phyloP scores from a whole-genome alignment of 345 rosid species.

The Eucalyptus curtisii region DNA sequence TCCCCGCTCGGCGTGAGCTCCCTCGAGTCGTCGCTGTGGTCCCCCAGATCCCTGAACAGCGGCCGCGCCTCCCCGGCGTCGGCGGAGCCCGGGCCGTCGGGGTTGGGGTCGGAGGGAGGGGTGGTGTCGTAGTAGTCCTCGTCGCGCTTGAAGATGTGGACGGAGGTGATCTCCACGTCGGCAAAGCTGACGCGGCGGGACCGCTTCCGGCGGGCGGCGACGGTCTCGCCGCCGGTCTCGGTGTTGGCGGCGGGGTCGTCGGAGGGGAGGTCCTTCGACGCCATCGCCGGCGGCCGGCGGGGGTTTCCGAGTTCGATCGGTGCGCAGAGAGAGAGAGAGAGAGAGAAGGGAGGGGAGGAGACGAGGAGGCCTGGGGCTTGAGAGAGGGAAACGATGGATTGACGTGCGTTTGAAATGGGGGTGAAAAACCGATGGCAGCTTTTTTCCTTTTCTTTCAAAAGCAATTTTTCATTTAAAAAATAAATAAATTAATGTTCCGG shows the following conservation, averaged over 20 bases:
- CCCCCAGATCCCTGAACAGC: slow-evolving; percentile 51
- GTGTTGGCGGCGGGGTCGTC: slow-evolving; percentile 28
- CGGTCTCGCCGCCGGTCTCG: slow-evolving; percentile 65
- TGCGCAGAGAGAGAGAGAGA: not conserved
- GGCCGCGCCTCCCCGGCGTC: slow-evolving; percentile 23
- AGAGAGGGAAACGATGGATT: too few relatives aligned
- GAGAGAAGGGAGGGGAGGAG: not conserved
- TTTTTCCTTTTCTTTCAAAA: too few relatives aligned
- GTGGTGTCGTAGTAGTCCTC: slow-evolving; percentile 76
- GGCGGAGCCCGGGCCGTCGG: slow-evolving; percentile 1
- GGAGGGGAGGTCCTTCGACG: slow-evolving; percentile 24
- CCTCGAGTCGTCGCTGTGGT: slow-evolving; percentile 33
- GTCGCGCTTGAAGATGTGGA: slow-evolving; percentile 85
- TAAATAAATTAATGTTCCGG: too few relatives aligned
- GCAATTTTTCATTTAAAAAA: too few relatives aligned
- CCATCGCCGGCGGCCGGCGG: slow-evolving; percentile 8
- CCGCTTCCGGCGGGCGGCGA: slow-evolving; percentile 54
- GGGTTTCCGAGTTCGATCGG: not conserved
- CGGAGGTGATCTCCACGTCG: slow-evolving; percentile 83
- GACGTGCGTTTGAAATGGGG: too few relatives aligned
- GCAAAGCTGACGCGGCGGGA: slow-evolving; percentile 95
- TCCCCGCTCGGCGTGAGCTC: slow-evolving; percentile 5
- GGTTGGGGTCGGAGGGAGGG: slow-evolving; percentile 14
- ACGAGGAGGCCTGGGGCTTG: too few relatives aligned
- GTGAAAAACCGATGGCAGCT: too few relatives aligned